These are phyloP conservation scores for Saccharomycopsis hybrid DNA, from an alignment of 1,139 yeast genomes.

Conservation along the genomic window DNA sequence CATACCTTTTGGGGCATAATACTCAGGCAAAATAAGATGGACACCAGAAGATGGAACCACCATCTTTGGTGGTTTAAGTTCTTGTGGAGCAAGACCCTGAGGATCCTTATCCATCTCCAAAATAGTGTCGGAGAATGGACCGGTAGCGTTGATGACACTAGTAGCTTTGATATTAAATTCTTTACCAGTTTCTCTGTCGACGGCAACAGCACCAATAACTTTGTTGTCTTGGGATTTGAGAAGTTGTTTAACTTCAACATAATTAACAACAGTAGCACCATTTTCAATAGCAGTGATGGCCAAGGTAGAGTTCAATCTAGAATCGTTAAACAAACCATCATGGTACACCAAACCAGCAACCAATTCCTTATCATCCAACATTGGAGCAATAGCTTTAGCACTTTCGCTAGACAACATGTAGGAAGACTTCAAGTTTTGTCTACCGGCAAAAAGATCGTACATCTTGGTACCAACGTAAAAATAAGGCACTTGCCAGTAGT, in stretches of 20 bases:
- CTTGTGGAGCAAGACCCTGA: conserved; percentile 54
- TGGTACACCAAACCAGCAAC: conserved; percentile 92
- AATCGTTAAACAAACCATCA: conserved; percentile 91
- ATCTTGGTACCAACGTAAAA: conserved; percentile 87
- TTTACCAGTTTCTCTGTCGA: conserved; percentile 68
- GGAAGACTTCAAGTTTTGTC: conserved; percentile 74
- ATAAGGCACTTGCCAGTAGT: conserved; percentile 95
- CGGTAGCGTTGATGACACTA: conserved; percentile 86
- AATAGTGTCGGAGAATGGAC: conserved; percentile 82
- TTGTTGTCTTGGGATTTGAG: conserved; percentile 55
- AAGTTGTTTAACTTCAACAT: conserved; percentile 73
- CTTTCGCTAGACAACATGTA: conserved; percentile 64
- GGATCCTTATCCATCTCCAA: conserved; percentile 81
- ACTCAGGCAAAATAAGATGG: conserved; percentile 87
- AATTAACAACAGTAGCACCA: conserved; percentile 89
- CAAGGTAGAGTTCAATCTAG: conserved; percentile 82
- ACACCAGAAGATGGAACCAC: conserved; percentile 95
- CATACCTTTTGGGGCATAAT: conserved; percentile 80
- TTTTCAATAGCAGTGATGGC: conserved; percentile 80
- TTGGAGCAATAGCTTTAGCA: conserved; percentile 78
- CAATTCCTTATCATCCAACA: conserved; percentile 72
- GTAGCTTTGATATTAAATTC: conserved; percentile 57
- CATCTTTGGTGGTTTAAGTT: conserved; percentile 53
- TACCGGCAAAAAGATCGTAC: conserved; percentile 92
- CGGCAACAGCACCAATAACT: conserved; percentile 69